phyloP scores from a whole-genome alignment of 352 stramenopile species.

The Phytophthora citricola region DNA sequence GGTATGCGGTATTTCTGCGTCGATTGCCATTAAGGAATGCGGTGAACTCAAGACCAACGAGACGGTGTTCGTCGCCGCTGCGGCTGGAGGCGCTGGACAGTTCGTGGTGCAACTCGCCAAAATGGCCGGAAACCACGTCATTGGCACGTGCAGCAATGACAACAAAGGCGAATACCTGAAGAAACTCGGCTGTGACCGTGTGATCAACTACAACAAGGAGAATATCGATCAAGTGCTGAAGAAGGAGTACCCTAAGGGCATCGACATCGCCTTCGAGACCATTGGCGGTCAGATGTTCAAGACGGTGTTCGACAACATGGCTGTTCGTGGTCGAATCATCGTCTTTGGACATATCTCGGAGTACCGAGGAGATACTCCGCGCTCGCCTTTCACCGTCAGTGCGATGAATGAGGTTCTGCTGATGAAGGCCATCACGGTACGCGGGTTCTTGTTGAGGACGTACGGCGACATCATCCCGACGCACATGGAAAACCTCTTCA shows the following conservation, averaged over 20 bases:
- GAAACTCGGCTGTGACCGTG: conserved; percentile 60
- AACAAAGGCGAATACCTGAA: conserved; percentile 81
- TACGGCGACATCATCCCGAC: conserved; percentile 43
- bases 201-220: conserved; percentile 85
- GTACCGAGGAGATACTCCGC: conserved; percentile 36
- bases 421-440: conserved; percentile 45
- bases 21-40: conserved; percentile 53
- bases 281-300: conserved; percentile 46
- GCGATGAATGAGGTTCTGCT: conserved; percentile 39
- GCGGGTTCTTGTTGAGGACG: conserved; percentile 49
- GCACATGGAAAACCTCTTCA: conserved; percentile 53
- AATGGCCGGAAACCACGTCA: conserved; percentile 74
- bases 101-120: conserved; percentile 86
- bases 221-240: conserved; percentile 36
- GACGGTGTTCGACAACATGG: conserved; percentile 51
- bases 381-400: conserved; percentile 32
- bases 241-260: conserved; percentile 38
- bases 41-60: conserved; percentile 57
- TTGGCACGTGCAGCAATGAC: conserved; percentile 78
- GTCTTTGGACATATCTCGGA: conserved; percentile 52
- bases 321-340: conserved; percentile 48
- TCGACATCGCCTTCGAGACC: conserved; percentile 43
- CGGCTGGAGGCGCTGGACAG: conserved; percentile 75
- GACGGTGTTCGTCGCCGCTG: conserved; percentile 62
- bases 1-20: conserved; percentile 55